These are phyloP conservation scores for Exidia glandulosa DNA, from an alignment of 768 basidiomycete genomes.

Conservation along the genomic window DNA sequence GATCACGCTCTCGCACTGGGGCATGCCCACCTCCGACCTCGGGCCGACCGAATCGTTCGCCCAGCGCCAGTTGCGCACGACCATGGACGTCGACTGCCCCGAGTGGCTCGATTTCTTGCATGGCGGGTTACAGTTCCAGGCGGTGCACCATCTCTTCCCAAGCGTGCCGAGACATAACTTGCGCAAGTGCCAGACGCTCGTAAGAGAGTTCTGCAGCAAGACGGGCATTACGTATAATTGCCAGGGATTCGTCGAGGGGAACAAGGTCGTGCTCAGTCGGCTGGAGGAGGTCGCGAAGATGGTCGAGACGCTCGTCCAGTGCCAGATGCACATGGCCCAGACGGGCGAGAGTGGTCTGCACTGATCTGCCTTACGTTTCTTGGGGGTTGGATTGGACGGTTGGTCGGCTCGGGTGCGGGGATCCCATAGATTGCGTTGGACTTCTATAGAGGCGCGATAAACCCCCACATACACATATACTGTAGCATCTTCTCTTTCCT, in stretches of 20 bases:
- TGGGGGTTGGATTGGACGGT: too few species aligned
- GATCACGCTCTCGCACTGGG: constrained; percentile 97
- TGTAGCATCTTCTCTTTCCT: too few species aligned
- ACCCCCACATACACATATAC: too few species aligned
- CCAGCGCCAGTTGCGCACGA: constrained; percentile 90
- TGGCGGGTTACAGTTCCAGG: constrained; percentile 95
- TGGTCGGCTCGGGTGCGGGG: too few species aligned
- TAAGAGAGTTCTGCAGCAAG: constrained; percentile 80
- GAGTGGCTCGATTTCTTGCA: constrained; percentile 79
- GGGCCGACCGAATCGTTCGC: constrained; percentile 88
- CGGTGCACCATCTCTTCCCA: constrained; percentile 97
- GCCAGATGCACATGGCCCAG: not conserved
- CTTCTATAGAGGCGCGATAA: too few species aligned
- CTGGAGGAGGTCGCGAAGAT: constrained; percentile 81
- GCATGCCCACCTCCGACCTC: constrained; percentile 88
- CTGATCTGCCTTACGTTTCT: too few species aligned
- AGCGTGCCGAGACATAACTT: constrained; percentile 91
- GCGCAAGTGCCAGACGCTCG: constrained; percentile 64
- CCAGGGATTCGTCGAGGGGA: constrained; percentile 83
- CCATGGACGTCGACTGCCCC: constrained; percentile 87
- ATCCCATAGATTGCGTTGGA: too few species aligned
- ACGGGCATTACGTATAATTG: constrained; percentile 80
- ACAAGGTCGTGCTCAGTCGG: constrained; percentile 71
- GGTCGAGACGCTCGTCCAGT: constrained; percentile 31
- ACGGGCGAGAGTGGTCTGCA: not conserved